Evolutionary conservation across 148 eudicot genomes (phyloP), one percentile per base, ranked within the genome.

Genomic region (Rhododendron henanense): DNA sequence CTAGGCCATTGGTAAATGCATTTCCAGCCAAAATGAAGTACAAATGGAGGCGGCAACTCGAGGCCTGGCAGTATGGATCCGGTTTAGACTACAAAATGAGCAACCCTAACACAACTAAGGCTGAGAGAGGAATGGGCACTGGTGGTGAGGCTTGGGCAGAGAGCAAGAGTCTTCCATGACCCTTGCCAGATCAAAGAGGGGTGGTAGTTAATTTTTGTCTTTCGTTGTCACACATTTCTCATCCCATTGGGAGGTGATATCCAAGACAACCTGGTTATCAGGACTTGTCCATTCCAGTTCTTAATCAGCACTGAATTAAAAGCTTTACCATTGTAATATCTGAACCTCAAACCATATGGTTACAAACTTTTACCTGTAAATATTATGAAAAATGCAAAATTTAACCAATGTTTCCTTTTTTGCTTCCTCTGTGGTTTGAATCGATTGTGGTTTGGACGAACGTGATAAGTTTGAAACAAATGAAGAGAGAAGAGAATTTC

Each of bases 1-100:
- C n/a, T 75, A 96, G 99, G 93, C 94, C 95, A 78, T 89, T 92
- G 69, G 83, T 95, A 78, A 53, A 89, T 39, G 59, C 83, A 15
- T 91, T 95, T 86, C 96, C 99, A 47, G 81, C 90, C 33, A 88
- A 92, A 87, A 88, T 85, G 91, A 94, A 85, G 87, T 96, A 91
- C 88, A 90, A 85, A 85, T 95, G 94, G 97, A 93, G 87, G 78
- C 90, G 96, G 47, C 93, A 90, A 92, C 95, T 96, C 15, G 98
- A 96, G 85, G 97, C 98, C 75, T 96, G 99, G 99, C 92, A 91
- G 84, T 96, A 94, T 79, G 99, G 99, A 77, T 92, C 98, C 85
- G 99, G 99, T 86, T 89, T 95, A 63, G 99, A 96, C 89, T 96
- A 95, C 86, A 82, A 78, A 82, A 84, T 94, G 59, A 88, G 44